A percentile compares a stretch with the other conserved stretches of the same genome.
phyloP scores from a whole-genome alignment of 1,284 basidiomycete genomes.

The Fomitopsis palustris region DNA sequence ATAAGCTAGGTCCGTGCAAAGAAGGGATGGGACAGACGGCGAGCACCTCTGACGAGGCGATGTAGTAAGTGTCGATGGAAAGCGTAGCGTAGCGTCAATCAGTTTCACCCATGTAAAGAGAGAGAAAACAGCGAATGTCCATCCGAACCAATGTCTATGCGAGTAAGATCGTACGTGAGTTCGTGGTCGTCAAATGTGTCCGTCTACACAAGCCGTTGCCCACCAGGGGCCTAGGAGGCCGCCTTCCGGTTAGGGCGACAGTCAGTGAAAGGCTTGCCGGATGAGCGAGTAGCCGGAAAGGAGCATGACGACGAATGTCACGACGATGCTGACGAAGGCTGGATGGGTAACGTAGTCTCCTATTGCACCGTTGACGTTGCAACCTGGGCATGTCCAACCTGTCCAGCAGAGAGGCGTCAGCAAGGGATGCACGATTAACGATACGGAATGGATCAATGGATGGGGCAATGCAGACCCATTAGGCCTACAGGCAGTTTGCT shows the following conservation, averaged over 20 bases:
- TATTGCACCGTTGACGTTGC: conserved; percentile 57
- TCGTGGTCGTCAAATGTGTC: neutral
- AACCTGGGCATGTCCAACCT: conserved; percentile 80
- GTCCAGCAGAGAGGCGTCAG: conserved; percentile 3
- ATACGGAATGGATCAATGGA: too few species aligned
- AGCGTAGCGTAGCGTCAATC: conserved; percentile 1
- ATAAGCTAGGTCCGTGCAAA: neutral
- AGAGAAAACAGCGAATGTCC: neutral
- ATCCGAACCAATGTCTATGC: neutral
- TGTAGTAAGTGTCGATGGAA: neutral
- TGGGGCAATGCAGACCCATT: too few species aligned
- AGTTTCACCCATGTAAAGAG: neutral
- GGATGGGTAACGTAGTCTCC: conserved; percentile 54
- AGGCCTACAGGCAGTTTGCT: too few species aligned
- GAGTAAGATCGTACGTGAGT: neutral
- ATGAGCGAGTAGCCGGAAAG: conserved; percentile 69
- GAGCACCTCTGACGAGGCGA: neutral
- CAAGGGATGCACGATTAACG: neutral
- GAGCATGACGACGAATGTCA: conserved; percentile 69
- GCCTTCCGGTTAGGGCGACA: too few species aligned
- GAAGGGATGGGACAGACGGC: neutral
- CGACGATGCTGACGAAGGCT: conserved; percentile 58
- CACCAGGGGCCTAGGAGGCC: neutral
- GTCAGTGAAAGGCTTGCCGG: conserved; percentile 31
- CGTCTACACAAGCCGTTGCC: neutral